Evolutionary conservation across 2,329 filamentous ascomycete genomes (phyloP), one percentile per base, ranked within the genome.

Genomic region (Colletotrichum somersetense): DNA sequence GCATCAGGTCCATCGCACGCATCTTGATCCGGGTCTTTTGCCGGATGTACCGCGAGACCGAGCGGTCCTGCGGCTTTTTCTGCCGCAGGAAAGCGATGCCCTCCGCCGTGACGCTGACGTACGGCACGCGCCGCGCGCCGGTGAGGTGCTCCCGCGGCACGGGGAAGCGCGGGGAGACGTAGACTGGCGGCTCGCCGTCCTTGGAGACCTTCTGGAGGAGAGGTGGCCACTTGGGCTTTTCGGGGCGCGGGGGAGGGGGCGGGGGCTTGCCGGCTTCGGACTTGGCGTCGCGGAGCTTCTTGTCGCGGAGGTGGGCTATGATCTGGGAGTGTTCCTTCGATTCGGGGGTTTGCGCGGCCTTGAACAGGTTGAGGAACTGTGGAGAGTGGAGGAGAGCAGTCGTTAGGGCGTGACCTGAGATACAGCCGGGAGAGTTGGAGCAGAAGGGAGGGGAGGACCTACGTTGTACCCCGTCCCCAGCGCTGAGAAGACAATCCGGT

Each of bases 401-500:
- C 35, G 33, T 63, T 23, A 63, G 16, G 18, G 7, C 10, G 20
- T n/a, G 30, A 10, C 30, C 8, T 6, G 30, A 8, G 18, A 35
- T 16, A 16, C 14, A 18, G 40, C 40, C 40, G 6, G 14, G 18
- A 20, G 8, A 44, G 16, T 5, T 8, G 42, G 3, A 8, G 42
- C 16, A 20, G 38, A 16, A 14, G 16, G 12, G 4, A 18, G 1
- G 7, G 20, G 20, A 4, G 0, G 5, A 71, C 76, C 23, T 75
- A 90, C 89, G 81, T 89, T 88, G 82, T 95, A 95, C 33, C 93
- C 93, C 35, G 89, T 88, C 44, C 87, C 82, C 76, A 96, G 88
- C 10, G 89, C 88, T 2, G 89, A 83, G 62, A 87, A 86, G 33
- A 94, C 83, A 48, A 93, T 84, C 23, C 89, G 86, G 1, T 86